Percentiles rank a stretch among this genome's conserved stretches.
Conservation (phyloP, 768 basidiomycete species). For the Rhodocollybia butyracea region DNA sequence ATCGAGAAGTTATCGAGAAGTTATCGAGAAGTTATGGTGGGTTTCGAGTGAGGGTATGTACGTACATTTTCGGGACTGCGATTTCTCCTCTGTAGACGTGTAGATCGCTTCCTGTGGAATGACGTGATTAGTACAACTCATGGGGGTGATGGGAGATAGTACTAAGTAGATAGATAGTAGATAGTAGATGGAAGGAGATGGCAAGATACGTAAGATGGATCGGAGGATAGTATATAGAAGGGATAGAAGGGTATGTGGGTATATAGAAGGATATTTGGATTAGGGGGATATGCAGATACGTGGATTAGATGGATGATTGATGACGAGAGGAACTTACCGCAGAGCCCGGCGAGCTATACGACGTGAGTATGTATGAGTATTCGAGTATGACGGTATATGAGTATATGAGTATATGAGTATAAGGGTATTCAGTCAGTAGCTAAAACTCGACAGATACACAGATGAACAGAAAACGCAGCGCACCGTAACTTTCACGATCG, state of each 20-base stretch:
- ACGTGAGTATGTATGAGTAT: not conserved
- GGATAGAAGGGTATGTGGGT: no score
- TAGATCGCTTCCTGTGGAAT: slow-evolving; percentile 64
- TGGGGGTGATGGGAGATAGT: not conserved
- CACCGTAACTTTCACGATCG: slow-evolving; percentile 72
- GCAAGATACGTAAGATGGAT: no score
- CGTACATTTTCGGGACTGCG: slow-evolving; percentile 50
- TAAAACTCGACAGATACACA: not conserved
- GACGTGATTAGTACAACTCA: not conserved
- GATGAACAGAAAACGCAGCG: slow-evolving; percentile 12
- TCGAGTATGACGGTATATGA: no score
- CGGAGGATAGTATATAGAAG: no score
- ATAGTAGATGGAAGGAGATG: no score
- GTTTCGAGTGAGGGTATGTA: not conserved
- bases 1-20: no score
- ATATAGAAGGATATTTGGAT: no score
- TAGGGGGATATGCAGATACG: no score
- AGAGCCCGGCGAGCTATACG: slow-evolving; percentile 58
- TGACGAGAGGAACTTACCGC: slow-evolving; percentile 35
- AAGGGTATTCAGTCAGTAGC: no score
- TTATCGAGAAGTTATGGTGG: not conserved
- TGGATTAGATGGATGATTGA: no score
- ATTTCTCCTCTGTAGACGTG: slow-evolving; percentile 71
- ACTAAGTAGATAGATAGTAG: no score
- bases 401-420: no score